These are phyloP conservation scores for Leccinum pellstonianum DNA, from an alignment of 768 basidiomycete genomes.

Conservation along the genomic window DNA sequence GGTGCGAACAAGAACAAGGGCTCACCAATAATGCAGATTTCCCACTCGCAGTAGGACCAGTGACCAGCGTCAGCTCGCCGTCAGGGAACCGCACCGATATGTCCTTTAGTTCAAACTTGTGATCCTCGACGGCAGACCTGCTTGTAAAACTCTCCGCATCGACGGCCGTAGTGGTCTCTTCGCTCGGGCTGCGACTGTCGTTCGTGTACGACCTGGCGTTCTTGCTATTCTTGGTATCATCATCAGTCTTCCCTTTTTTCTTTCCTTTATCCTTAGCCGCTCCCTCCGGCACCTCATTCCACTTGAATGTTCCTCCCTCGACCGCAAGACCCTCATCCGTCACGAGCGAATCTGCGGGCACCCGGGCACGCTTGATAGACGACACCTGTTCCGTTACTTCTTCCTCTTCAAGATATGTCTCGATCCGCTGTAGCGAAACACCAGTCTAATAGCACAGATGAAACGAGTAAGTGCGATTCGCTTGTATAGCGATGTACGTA, in stretches of 20 bases:
- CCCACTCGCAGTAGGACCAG: slow-evolving; percentile 48
- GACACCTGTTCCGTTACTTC: slow-evolving; percentile 63
- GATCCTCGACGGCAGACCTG: slow-evolving; percentile 23
- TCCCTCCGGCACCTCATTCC: slow-evolving; percentile 48
- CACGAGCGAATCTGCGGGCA: slow-evolving; percentile 24
- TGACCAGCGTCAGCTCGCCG: slow-evolving; percentile 46
- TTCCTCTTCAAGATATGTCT: slow-evolving; percentile 58
- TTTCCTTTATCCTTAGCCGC: slow-evolving; percentile 23
- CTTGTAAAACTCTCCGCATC: slow-evolving; percentile 21
- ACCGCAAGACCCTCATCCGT: slow-evolving; percentile 44
- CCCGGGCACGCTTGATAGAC: slow-evolving; percentile 43
- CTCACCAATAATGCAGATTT: slow-evolving; percentile 48
- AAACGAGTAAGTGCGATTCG: neutral
- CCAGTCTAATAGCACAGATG: slow-evolving; percentile 37
- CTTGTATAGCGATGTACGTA: neutral
- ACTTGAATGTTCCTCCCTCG: slow-evolving; percentile 51
- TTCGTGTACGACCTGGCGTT: neutral
- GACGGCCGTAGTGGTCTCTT: slow-evolving; percentile 8
- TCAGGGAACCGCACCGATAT: slow-evolving; percentile 47
- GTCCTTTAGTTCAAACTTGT: slow-evolving; percentile 42
- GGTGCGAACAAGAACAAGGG: neutral
- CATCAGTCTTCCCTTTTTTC: slow-evolving; percentile 3
- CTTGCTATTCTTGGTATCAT: slow-evolving; percentile 13
- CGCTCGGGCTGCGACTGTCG: slow-evolving; percentile 1
- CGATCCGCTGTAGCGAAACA: slow-evolving; percentile 60